phyloP scores from a whole-genome alignment of 2,329 filamentous ascomycete species.

The Zarea fungicola region DNA sequence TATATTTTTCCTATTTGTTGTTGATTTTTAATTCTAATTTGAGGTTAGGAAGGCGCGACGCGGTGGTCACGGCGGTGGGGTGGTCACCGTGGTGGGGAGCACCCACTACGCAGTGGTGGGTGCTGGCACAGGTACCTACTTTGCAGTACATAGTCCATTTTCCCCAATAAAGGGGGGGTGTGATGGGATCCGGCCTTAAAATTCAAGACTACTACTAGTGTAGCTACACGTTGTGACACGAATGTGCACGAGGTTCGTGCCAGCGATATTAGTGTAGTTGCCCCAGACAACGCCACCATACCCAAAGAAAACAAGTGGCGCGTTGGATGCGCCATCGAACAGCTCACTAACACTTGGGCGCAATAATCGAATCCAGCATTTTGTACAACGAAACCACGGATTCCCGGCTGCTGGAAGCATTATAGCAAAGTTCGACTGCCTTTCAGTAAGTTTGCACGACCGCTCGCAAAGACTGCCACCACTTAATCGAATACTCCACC shows the following conservation, averaged over 20 bases:
- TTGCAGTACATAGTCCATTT: too few relatives aligned
- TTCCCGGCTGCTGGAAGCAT: neutral
- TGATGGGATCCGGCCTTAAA: too few relatives aligned
- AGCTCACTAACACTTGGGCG: neutral
- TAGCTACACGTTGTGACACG: too few relatives aligned
- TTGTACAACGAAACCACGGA: neutral
- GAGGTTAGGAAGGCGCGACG: too few relatives aligned
- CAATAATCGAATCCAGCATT: neutral
- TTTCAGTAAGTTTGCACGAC: neutral
- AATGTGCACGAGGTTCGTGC: neutral
- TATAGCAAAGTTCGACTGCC: neutral
- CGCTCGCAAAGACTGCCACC: neutral
- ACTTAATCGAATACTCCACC: neutral
- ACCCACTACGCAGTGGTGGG: too few relatives aligned
- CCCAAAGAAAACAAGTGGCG: conserved; percentile 11
- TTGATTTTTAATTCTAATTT: too few relatives aligned
- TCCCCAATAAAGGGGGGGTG: too few relatives aligned
- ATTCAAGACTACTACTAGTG: too few relatives aligned
- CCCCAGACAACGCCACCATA: conserved; percentile 8
- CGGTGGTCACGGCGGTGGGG: too few relatives aligned
- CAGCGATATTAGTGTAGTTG: conserved; percentile 1
- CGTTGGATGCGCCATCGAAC: neutral
- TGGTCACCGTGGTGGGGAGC: too few relatives aligned
- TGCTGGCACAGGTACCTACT: too few relatives aligned
- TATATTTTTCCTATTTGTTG: too few relatives aligned